Evolutionary conservation across 768 basidiomycete genomes (phyloP).

Genomic region (Cubamyces lactineus): DNA sequence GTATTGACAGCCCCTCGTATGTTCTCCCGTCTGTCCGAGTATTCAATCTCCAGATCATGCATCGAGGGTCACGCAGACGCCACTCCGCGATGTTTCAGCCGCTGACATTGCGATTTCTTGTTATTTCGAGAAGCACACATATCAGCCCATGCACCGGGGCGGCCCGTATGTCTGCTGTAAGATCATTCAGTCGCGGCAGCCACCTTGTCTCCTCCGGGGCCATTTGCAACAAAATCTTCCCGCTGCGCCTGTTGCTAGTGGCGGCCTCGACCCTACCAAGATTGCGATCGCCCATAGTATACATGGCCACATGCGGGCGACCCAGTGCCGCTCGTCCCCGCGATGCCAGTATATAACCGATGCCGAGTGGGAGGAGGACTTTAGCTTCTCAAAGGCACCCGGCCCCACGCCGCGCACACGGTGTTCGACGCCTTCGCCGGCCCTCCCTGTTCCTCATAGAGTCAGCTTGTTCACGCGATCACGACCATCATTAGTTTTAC

Average conservation of each 20-base stretch:
- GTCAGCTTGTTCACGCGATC: slow-evolving; percentile 12
- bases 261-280: no score
- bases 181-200: no score
- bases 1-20: neutral
- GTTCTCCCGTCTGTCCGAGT: neutral
- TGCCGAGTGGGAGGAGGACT: neutral
- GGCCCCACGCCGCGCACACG: slow-evolving; percentile 1
- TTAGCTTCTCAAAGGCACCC: slow-evolving; percentile 1
- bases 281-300: no score
- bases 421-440: neutral
- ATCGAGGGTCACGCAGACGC: no score
- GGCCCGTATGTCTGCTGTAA: no score
- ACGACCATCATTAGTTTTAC: neutral
- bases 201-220: no score
- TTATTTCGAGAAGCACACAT: no score
- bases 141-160: no score
- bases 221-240: no score
- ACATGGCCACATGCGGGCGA: neutral
- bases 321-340: slow-evolving; percentile 1
- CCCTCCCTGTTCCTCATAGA: neutral
- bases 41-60: no score
- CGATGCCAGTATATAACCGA: neutral
- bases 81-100: no score
- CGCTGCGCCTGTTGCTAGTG: slow-evolving; percentile 3
- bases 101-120: no score